Evolutionary conservation across 106 monocot species (phyloP), one percentile per base, ranked within the genome.

Genomic region (Acorus gramineus): DNA sequence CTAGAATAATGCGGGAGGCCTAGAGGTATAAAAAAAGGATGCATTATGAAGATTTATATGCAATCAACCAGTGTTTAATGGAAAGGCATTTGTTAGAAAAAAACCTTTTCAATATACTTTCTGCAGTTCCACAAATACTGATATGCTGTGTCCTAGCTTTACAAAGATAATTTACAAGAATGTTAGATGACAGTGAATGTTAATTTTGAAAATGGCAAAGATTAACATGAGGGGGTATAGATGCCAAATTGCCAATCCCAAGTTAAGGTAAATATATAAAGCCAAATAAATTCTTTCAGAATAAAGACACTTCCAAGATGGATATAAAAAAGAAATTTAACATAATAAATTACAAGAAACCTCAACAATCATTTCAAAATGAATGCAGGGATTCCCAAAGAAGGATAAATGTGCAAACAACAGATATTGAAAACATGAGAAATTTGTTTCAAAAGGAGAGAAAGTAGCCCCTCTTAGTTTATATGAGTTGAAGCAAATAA

Each of bases 71-170:
- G 28, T 28, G 28, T 28, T 28, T 1, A 28, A 28, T 28, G 28
- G 28, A 28, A 28, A 28, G 28, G 28, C 28, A 28, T 28, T 28
- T 28, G 28, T 28, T 28, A 61, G 8, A 68, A 13, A 53, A 14
- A 10, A 60, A 80, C 80, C 80, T 76, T 49, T 8, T 71, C 69
- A 8, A 75, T 44, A 67, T 71, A 75, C 43, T 71, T 66, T 63
- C 71, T 80, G 71, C 80, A 80, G 49, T 76, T 71, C 80, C 80
- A 71, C 62, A 80, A 53, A 71, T 67, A 80, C 13, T 68, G 75
- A 59, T 70, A 76, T 48, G 63, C 75, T 61, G 65, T 68, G 63
- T 80, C 74, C 80, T 80, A 68, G 66, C 64, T 64, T 69, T 50
- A 68, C 72, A 78, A 52, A 69, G 44, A 78, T 42, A 5, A 61